Percentiles rank a stretch among this genome's conserved stretches.
Conservation (phyloP, 139 green algal species). For the Eudorina sp. region DNA sequence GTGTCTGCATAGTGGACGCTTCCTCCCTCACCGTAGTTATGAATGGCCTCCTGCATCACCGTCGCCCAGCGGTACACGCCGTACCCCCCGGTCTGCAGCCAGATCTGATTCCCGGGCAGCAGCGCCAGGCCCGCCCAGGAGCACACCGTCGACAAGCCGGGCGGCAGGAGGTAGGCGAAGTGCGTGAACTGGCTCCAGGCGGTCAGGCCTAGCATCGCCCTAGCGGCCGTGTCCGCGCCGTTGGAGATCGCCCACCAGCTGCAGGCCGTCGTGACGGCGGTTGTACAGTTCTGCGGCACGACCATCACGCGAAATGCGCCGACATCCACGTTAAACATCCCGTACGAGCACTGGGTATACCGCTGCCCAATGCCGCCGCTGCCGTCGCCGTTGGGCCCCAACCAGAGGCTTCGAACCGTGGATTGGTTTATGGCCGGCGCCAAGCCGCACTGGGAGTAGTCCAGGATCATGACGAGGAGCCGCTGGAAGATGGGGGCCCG, state of each 20-base stretch:
- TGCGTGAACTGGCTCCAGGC: background rate
- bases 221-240: background rate
- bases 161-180: constrained; percentile 3
- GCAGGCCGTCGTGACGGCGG: background rate
- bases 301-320: background rate
- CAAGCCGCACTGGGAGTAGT: background rate
- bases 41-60: too few species aligned
- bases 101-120: constrained; percentile 10
- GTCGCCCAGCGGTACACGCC: constrained; percentile 11
- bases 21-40: background rate
- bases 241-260: background rate
- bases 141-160: background rate
- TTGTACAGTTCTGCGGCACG: background rate
- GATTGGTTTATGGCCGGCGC: background rate
- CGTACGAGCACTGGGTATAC: constrained; percentile 3
- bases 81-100: background rate
- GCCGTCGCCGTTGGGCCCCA: background rate
- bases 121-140: too few species aligned
- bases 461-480: background rate
- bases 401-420: background rate
- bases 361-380: background rate
- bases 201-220: background rate
- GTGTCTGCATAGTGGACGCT: too few species aligned
- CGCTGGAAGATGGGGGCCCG: background rate
- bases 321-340: background rate